Evolutionary conservation across 2,329 filamentous ascomycete genomes (phyloP).

Genomic region (Neofusicoccum parvum): DNA sequence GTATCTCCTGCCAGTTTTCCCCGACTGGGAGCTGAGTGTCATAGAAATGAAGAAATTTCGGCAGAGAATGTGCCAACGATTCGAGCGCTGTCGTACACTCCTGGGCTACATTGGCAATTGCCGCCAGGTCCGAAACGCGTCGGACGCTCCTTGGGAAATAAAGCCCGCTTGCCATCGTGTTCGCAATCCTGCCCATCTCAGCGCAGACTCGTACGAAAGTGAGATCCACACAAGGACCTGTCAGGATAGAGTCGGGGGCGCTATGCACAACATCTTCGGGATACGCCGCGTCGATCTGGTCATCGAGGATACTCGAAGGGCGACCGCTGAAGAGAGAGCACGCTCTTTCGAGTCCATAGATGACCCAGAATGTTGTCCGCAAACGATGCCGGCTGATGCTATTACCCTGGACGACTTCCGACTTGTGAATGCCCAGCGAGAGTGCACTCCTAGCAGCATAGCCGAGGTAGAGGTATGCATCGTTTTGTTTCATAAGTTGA

Average conservation of each 20-base stretch:
- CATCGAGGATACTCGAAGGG: background rate
- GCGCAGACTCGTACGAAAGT: background rate
- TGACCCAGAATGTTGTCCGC: background rate
- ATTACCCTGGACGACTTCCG: background rate
- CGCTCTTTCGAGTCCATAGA: background rate
- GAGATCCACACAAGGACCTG: background rate
- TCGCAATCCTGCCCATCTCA: background rate
- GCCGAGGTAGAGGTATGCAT: conserved; percentile 4
- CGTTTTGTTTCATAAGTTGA: background rate
- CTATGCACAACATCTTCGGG: background rate
- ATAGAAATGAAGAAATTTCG: background rate
- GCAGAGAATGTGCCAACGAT: background rate
- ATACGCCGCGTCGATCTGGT: background rate
- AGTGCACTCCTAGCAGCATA: background rate
- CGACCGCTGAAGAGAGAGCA: background rate
- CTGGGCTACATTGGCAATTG: background rate
- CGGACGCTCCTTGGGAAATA: background rate
- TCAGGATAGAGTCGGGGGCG: background rate
- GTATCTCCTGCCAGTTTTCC: background rate
- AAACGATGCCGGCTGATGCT: background rate
- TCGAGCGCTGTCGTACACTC: background rate
- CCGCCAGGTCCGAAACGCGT: background rate
- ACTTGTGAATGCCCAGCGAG: background rate
- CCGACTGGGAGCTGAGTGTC: background rate
- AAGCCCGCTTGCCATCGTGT: background rate